These are phyloP conservation scores for Tillandsia leiboldiana DNA, from an alignment of 176 grass and related monocot species.

Conservation along the genomic window DNA sequence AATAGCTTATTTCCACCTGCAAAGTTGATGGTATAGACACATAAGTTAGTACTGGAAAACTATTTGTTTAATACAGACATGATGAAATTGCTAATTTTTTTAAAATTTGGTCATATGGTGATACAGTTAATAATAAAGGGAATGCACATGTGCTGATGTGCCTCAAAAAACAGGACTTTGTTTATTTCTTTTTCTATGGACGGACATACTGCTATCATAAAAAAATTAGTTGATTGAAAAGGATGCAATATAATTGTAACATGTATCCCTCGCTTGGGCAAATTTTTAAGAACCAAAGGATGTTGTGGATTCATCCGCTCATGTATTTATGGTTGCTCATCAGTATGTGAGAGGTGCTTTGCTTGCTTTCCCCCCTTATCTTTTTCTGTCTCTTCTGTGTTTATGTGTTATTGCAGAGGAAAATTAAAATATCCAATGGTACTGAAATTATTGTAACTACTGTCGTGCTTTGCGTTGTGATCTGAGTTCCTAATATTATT, in stretches of 20 bases:
- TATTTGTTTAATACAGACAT: too few species aligned
- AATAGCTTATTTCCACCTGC: too few species aligned
- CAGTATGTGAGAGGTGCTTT: neutral
- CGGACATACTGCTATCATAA: too few species aligned
- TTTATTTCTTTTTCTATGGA: constrained; percentile 5
- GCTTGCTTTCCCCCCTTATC: neutral
- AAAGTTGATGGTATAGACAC: too few species aligned
- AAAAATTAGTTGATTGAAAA: too few species aligned
- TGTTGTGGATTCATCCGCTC: neutral
- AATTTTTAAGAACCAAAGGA: neutral
- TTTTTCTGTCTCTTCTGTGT: constrained; percentile 9
- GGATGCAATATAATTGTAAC: neutral
- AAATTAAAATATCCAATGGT: neutral
- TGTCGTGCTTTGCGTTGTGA: neutral
- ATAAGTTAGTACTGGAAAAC: too few species aligned
- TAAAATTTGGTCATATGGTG: too few species aligned
- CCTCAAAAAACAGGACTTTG: neutral
- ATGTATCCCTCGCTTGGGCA: neutral
- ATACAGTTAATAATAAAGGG: too few species aligned
- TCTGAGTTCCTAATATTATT: too few species aligned
- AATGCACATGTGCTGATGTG: too few species aligned
- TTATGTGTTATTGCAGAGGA: neutral
- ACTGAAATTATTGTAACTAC: constrained; percentile 9
- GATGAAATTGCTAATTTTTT: too few species aligned
- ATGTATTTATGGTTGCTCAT: neutral